These are phyloP conservation scores for Themeda triandra DNA, from an alignment of 176 grass and related monocot species.

Conservation along the genomic window DNA sequence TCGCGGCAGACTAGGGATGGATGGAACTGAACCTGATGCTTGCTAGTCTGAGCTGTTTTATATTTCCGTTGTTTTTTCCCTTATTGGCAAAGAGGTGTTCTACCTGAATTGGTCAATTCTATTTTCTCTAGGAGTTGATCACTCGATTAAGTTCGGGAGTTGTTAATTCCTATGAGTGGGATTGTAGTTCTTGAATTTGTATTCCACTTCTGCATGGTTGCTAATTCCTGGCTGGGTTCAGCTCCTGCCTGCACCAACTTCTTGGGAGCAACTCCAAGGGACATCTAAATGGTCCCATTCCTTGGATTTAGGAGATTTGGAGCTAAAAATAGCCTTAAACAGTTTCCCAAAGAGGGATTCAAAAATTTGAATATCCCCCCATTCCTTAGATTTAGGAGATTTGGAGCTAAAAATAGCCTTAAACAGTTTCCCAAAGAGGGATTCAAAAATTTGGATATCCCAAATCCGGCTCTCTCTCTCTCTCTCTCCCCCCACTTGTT, in stretches of 20 bases:
- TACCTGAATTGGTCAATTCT: neutral
- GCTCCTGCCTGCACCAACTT: neutral
- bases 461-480: neutral
- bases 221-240: neutral
- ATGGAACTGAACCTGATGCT: neutral
- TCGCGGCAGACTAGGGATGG: neutral
- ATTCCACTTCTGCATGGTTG: neutral
- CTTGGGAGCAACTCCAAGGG: neutral
- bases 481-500: neutral
- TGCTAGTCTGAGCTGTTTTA: neutral
- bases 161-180: neutral
- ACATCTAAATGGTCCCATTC: neutral
- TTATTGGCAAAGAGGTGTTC: neutral
- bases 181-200: constrained; percentile 16
- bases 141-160: neutral
- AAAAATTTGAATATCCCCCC: neutral
- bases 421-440: neutral
- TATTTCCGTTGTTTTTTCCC: neutral
- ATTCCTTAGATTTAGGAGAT: neutral
- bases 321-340: neutral
- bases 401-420: neutral
- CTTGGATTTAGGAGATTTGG: neutral
- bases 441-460: neutral
- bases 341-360: neutral
- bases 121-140: neutral